Evolutionary conservation across 2,329 filamentous ascomycete species (phyloP), one percentile per base, ranked within the genome.

Genomic region (Meredithiella fracta): DNA sequence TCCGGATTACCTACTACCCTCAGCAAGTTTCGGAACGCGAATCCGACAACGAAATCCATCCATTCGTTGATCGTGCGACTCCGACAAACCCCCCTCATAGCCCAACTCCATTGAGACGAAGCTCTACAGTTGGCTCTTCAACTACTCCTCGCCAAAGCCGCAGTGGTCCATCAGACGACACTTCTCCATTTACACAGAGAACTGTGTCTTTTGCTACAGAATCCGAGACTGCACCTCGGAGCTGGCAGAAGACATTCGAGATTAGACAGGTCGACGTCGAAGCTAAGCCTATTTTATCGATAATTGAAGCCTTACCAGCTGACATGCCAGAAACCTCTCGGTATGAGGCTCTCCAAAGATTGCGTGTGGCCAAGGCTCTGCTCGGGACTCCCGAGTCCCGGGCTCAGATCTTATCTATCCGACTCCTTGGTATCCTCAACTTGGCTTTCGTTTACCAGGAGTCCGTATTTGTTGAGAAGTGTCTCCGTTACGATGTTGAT

Each of bases 371-470:
- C n/a, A 85, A 89, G 66, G 87, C 87, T 14, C 73, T 98, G 57
- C 73, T 79, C 31, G 76, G 74, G 1, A 82, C 85, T 0, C 66
- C 74, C 11, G 75, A 82, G 58, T 78, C 78, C 22, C 80, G 89
- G 47, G 85, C 88, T 64, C 77, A 85, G 62, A 81, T 91, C 15
- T 74, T 98, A 51, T 81, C 85, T 37, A 80, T 91, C 54, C 85
- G 91, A 31, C 73, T 97, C 38, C 74, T 98, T 44, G 89, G 91
- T 14, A 83, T 97, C 59, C 85, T 86, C 23, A 98, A 97, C 63
- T 69, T 98, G 60, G 87, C 89, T 1, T 96, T 94, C 65, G 86
- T 97, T 55, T 84, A 94, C 62, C 76, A 77, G 1, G 94, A 98
- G 64, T 71, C 77, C 3, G 79, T 80, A n/a, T 95, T 98, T 63